phyloP scores from a whole-genome alignment of 2,329 filamentous ascomycete species.

The Tetracladium maxilliforme region DNA sequence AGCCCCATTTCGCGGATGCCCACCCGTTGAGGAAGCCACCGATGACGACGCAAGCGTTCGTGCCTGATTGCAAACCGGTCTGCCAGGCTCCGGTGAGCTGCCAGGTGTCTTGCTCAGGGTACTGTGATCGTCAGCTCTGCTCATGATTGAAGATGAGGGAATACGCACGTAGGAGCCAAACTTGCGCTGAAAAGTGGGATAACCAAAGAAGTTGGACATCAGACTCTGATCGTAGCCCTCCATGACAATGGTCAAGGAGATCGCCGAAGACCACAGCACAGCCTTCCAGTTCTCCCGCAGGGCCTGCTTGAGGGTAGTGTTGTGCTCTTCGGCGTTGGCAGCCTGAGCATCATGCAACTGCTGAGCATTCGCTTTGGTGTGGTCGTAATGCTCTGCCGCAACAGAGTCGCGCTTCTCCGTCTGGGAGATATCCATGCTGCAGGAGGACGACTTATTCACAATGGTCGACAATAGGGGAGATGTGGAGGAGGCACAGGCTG shows the following conservation, averaged over 20 bases:
- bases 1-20: constrained; percentile 1
- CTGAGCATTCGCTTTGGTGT: too few relatives aligned
- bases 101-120: too few relatives aligned
- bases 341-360: too few relatives aligned
- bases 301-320: too few relatives aligned
- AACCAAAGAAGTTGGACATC: constrained; percentile 29
- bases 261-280: constrained; percentile 13
- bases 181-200: constrained; percentile 20
- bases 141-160: too few relatives aligned
- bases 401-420: too few relatives aligned
- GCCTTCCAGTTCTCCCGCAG: constrained; percentile 1
- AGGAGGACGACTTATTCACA: too few relatives aligned
- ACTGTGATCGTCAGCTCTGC: too few relatives aligned
- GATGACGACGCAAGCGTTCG: constrained; percentile 2
- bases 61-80: not conserved
- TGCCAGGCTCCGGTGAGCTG: constrained; percentile 1
- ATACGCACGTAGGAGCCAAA: constrained; percentile 20
- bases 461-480: too few relatives aligned
- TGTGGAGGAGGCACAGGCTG: too few relatives aligned
- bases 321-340: constrained; percentile 4
- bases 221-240: constrained; percentile 33
- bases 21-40: constrained; percentile 3
- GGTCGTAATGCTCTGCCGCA: too few relatives aligned
- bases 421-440: too few relatives aligned
- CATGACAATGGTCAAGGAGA: constrained; percentile 27